Evolutionary conservation across 768 basidiomycete species (phyloP), one percentile per base, ranked within the genome.

Genomic region (Suillus bovinus): DNA sequence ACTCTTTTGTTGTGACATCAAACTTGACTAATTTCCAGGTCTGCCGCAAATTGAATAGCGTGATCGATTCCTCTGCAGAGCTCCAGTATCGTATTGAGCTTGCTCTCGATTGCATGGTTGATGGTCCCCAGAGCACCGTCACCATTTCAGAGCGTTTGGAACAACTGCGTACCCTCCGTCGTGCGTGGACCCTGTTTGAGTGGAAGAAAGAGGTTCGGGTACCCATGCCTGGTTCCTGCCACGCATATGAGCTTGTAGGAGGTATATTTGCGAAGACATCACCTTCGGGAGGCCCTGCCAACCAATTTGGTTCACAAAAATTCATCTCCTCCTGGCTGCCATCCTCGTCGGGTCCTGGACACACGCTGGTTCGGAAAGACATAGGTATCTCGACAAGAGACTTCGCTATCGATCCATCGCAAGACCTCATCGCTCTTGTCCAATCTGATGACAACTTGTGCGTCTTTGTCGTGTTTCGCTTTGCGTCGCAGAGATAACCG

Each of bases 381-480:
- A 47, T 86, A 0, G 79, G 77, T 1, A 50, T 84, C 9, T 62
- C 70, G 10, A 76, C 79, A 42, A 76, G 82, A 49, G 87, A 88
- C 67, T 86, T 88, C 63, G 85, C 84, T 0, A 82, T 88, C n/a
- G 87, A 88, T 66, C 86, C 87, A 1, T 80, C 83, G 5, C 87
- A 88, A 69, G 85, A 88, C 64, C 67, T 88, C 52, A 74, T 87
- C 41, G 78, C 82, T 9, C 69, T 84, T 17, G 70, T 85, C 17
- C 69, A 69, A 57, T 68, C 68, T 29, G 69, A 70, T 33, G 69
- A 63, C 4, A 61, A 39, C 8, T 33, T 67, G 71, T 74, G 17
- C 41, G 69, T 67, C 46, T 22, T 10, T 2, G 17, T 20, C 22
- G 6, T 57, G 0, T 29, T 27, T 34, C 24, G 31, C 6, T 41